A percentile compares a stretch with the other conserved stretches of the same genome.
Conservation (phyloP, 1,139 yeast species). For the Debaryomyces robertsiae region DNA sequence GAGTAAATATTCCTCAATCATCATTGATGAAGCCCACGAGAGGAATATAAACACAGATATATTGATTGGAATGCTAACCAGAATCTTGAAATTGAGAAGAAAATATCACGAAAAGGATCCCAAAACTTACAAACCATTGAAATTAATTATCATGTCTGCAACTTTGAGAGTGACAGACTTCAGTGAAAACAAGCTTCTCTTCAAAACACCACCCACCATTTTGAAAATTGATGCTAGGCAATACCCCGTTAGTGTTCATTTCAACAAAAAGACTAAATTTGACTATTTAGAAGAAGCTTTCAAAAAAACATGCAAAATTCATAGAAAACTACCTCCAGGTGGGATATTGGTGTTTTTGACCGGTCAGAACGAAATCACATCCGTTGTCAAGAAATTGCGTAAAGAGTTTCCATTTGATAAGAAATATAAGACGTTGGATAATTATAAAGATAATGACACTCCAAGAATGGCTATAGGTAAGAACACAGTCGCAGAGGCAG, state of each 20-base stretch:
- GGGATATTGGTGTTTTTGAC: conserved; percentile 91
- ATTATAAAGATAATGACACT: conserved; percentile 30
- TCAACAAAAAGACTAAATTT: conserved; percentile 73
- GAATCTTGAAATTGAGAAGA: conserved; percentile 78
- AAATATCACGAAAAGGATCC: conserved; percentile 53
- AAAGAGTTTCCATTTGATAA: conserved; percentile 66
- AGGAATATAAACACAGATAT: conserved; percentile 95
- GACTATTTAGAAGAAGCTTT: conserved; percentile 88
- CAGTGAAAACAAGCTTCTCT: conserved; percentile 74
- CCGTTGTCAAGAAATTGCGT: conserved; percentile 69
- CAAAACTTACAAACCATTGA: conserved; percentile 55
- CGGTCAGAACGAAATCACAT: conserved; percentile 88
- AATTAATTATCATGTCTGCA: conserved; percentile 87
- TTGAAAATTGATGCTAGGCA: conserved; percentile 93
- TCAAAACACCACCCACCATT: conserved; percentile 83
- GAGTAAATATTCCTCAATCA: conserved; percentile 77
- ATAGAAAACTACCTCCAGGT: conserved; percentile 85
- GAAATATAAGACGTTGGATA: conserved; percentile 19
- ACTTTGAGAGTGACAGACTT: conserved; percentile 92
- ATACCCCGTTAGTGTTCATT: conserved; percentile 90
- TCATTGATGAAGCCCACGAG: conserved; percentile 98
- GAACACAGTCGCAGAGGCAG: conserved; percentile 76
- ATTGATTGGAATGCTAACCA: conserved; percentile 88
- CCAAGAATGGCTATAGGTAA: conserved; percentile 57
- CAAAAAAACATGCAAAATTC: conserved; percentile 84